A percentile compares a stretch with the other conserved stretches of the same genome.
phyloP scores from a whole-genome alignment of 805 yeast genomes.

The Millerozyma acaciae region DNA sequence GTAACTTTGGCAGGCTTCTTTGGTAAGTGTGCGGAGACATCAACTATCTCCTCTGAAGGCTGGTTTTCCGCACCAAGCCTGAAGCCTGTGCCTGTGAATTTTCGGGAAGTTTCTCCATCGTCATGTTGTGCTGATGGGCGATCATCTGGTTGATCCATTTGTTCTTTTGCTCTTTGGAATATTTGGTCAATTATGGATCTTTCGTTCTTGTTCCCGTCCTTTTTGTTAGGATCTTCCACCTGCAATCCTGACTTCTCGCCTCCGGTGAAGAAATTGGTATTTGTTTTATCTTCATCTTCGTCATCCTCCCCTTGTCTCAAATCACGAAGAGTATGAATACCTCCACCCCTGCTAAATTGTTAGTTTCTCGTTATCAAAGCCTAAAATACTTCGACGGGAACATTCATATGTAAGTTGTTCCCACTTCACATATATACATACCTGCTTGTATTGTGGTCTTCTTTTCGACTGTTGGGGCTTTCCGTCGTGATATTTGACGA shows the following conservation, averaged over 20 bases:
- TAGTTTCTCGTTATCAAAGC: slow-evolving; percentile 1
- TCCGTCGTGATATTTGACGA: slow-evolving; percentile 5
- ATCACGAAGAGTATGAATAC: slow-evolving; percentile 37
- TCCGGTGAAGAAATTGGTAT: slow-evolving; percentile 57
- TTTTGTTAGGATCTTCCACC: slow-evolving; percentile 67
- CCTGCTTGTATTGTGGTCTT: too few relatives aligned
- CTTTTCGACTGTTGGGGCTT: too few relatives aligned
- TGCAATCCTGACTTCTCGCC: slow-evolving; percentile 76
- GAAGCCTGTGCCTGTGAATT: slow-evolving; percentile 51
- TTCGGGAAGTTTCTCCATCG: slow-evolving; percentile 15
- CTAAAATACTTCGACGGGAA: too few relatives aligned
- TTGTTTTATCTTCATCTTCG: slow-evolving; percentile 53
- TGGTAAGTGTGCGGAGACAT: slow-evolving; percentile 21
- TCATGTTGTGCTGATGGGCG: slow-evolving; percentile 31
- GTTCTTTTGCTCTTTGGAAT: slow-evolving; percentile 55
- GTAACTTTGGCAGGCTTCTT: slow-evolving; percentile 48
- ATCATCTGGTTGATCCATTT: slow-evolving; percentile 34
- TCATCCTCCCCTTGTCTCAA: slow-evolving; percentile 40
- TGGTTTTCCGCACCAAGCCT: slow-evolving; percentile 47
- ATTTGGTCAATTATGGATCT: slow-evolving; percentile 61
- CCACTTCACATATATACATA: not conserved
- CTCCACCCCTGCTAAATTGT: slow-evolving; percentile 11
- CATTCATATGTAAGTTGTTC: not conserved
- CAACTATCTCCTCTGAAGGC: slow-evolving; percentile 32
- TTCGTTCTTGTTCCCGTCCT: slow-evolving; percentile 28